Evolutionary conservation across 2,329 filamentous ascomycete species (phyloP).

Genomic region (Ilyonectria sp.): DNA sequence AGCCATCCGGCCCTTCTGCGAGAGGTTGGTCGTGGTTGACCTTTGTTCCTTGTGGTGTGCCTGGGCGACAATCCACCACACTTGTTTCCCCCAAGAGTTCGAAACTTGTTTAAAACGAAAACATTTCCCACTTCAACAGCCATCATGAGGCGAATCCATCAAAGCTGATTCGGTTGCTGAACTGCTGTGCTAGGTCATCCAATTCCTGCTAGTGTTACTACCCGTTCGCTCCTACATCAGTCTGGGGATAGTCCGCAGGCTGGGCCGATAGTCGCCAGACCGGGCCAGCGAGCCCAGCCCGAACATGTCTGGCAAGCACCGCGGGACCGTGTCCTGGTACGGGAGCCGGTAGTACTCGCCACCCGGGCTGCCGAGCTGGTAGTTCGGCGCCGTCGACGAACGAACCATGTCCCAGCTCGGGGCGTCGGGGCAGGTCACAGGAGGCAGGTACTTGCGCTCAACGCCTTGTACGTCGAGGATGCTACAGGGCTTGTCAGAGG

Average conservation of each 20-base stretch:
- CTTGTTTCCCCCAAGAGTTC: not conserved
- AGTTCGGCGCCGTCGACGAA: slow-evolving; percentile 5
- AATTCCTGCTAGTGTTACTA: not conserved
- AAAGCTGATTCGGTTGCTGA: not conserved
- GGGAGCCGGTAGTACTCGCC: slow-evolving; percentile 25
- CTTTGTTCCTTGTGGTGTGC: not conserved
- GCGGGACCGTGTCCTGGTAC: slow-evolving; percentile 21
- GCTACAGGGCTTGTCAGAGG: slow-evolving; percentile 2
- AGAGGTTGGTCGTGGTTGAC: not conserved
- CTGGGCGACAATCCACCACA: too few relatives aligned
- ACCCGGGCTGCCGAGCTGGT: slow-evolving; percentile 13
- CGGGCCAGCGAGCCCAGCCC: slow-evolving; percentile 14
- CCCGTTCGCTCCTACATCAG: not conserved
- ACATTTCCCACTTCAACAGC: not conserved
- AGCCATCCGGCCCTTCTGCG: not conserved
- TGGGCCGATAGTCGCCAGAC: slow-evolving; percentile 16
- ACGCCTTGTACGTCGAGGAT: not conserved
- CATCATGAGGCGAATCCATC: not conserved
- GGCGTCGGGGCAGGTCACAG: slow-evolving; percentile 24
- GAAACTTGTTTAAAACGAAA: not conserved
- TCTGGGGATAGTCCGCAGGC: slow-evolving; percentile 22
- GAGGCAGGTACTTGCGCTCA: slow-evolving; percentile 15
- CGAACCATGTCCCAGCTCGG: slow-evolving; percentile 34
- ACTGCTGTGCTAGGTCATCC: not conserved
- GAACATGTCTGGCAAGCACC: slow-evolving; percentile 26